A percentile compares a stretch with the other conserved stretches of the same genome.
phyloP scores from a whole-genome alignment of 371 early-diverging fungal genomes.

The Mortierella sp. region DNA sequence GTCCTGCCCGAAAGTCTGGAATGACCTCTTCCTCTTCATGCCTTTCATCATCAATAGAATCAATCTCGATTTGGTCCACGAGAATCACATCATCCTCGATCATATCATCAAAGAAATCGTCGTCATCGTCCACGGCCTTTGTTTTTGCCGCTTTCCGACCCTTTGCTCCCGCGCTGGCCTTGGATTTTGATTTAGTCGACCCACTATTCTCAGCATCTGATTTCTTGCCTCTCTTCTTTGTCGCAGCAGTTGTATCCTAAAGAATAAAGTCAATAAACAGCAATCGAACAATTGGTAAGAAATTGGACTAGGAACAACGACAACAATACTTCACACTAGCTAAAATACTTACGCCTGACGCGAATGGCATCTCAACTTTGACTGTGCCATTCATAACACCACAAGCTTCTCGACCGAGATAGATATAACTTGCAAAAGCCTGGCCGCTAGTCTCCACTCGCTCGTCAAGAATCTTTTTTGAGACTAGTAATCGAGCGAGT shows the following conservation, averaged over 20 bases:
- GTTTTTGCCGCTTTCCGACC: slow-evolving; percentile 1
- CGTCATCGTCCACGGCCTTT: slow-evolving; percentile 12
- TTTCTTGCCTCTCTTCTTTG: slow-evolving; percentile 24
- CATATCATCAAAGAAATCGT: slow-evolving; percentile 30
- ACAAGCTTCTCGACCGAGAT: slow-evolving; percentile 58
- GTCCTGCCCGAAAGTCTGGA: slow-evolving; percentile 3
- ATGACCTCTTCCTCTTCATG: slow-evolving; percentile 7
- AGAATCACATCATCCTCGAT: slow-evolving; percentile 12
- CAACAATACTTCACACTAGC: neutral
- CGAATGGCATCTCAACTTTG: slow-evolving; percentile 57
- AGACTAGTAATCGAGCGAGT: slow-evolving; percentile 72
- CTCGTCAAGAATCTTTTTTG: slow-evolving; percentile 73
- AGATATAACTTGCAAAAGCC: slow-evolving; percentile 58
- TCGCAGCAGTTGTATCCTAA: slow-evolving; percentile 18
- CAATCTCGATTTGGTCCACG: neutral
- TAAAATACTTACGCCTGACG: slow-evolving; percentile 40
- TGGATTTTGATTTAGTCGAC: slow-evolving; percentile 13
- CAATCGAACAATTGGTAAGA: neutral
- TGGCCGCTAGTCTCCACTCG: slow-evolving; percentile 63
- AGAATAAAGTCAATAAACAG: neutral
- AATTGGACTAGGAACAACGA: neutral
- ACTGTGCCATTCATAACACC: slow-evolving; percentile 60
- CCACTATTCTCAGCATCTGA: slow-evolving; percentile 11
- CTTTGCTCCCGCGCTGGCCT: slow-evolving; percentile 9
- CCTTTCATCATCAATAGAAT: slow-evolving; percentile 12